Evolutionary conservation across 1,139 yeast genomes (phyloP).

Genomic region (Tardiomyces digboiensis): DNA sequence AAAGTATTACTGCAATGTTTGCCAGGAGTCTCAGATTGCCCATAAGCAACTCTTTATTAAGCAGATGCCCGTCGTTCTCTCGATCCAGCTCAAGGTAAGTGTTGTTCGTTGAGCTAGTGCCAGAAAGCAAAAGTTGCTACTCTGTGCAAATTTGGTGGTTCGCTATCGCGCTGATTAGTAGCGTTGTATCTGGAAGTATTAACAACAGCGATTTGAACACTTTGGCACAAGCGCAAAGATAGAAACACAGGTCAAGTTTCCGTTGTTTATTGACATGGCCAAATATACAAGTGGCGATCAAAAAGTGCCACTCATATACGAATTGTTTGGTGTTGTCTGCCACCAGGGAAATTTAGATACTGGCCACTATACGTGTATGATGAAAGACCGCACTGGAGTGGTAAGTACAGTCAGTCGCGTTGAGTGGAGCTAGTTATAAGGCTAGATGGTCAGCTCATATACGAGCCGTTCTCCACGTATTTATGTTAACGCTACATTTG

Average conservation of each 20-base stretch:
- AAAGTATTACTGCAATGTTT: conserved; percentile 57
- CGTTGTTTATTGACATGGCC: conserved; percentile 60
- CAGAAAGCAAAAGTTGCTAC: too few relatives aligned
- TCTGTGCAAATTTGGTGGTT: too few relatives aligned
- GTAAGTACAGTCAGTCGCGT: too few relatives aligned
- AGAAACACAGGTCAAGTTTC: conserved; percentile 65
- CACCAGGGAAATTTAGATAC: conserved; percentile 92
- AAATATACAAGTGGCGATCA: conserved; percentile 38
- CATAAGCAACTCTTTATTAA: conserved; percentile 61
- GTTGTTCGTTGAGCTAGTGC: too few relatives aligned
- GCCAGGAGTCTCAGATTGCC: conserved; percentile 55
- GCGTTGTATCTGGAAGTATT: too few relatives aligned
- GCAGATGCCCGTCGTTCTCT: conserved; percentile 65
- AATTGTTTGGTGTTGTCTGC: conserved; percentile 75
- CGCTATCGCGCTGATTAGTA: too few relatives aligned
- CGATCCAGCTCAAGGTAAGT: conserved; percentile 72
- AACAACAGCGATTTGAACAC: conserved; percentile 58
- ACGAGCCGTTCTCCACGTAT: too few relatives aligned
- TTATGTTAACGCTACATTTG: too few relatives aligned
- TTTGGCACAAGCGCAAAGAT: conserved; percentile 61
- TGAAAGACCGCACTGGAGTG: conserved; percentile 54
- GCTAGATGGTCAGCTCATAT: too few relatives aligned
- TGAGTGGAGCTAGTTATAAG: too few relatives aligned
- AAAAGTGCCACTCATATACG: conserved; percentile 40
- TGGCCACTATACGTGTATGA: conserved; percentile 83